Conservation (phyloP, 73 alveolate species). For the Blepharisma stoltei region DNA sequence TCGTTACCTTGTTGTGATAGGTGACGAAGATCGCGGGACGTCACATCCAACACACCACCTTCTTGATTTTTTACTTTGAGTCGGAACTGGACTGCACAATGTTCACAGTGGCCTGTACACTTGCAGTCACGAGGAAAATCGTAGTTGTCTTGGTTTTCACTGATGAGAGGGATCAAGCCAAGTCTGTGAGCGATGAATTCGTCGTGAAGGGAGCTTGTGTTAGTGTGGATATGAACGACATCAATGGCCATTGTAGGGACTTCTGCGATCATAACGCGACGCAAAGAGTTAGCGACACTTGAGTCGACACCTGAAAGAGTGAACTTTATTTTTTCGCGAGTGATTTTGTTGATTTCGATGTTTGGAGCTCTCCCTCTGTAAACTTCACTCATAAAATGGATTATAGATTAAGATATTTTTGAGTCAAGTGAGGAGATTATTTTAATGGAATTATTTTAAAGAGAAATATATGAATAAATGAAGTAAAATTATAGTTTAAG, state of each 20-base stretch:
- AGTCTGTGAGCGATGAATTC: conserved; percentile 88
- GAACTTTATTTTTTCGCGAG: conserved; percentile 80
- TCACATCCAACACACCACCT: conserved; percentile 71
- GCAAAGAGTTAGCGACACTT: conserved; percentile 85
- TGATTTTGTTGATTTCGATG: conserved; percentile 61
- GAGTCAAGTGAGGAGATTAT: too few species aligned
- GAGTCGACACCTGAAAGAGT: conserved; percentile 68
- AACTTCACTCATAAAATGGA: conserved; percentile 40
- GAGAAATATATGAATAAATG: too few species aligned
- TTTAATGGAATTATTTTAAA: too few species aligned
- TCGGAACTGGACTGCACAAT: conserved; percentile 78
- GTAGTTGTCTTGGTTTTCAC: conserved; percentile 70
- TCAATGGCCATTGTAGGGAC: conserved; percentile 96
- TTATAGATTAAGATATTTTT: too few species aligned
- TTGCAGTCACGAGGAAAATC: conserved; percentile 70
- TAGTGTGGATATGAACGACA: conserved; percentile 73
- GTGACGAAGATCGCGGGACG: conserved; percentile 65
- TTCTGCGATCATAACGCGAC: conserved; percentile 87
- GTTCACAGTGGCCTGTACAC: conserved; percentile 69
- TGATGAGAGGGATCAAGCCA: conserved; percentile 82
- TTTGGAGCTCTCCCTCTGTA: conserved; percentile 68
- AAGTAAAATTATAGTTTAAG: too few species aligned
- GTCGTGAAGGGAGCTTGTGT: conserved; percentile 86
- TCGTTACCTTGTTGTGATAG: conserved; percentile 48
- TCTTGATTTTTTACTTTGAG: conserved; percentile 63